A percentile compares a stretch with the other conserved stretches of the same genome.
Evolutionary conservation across 495 filamentous ascomycete genomes (phyloP).

Genomic region (Xeromyces bisporus): DNA sequence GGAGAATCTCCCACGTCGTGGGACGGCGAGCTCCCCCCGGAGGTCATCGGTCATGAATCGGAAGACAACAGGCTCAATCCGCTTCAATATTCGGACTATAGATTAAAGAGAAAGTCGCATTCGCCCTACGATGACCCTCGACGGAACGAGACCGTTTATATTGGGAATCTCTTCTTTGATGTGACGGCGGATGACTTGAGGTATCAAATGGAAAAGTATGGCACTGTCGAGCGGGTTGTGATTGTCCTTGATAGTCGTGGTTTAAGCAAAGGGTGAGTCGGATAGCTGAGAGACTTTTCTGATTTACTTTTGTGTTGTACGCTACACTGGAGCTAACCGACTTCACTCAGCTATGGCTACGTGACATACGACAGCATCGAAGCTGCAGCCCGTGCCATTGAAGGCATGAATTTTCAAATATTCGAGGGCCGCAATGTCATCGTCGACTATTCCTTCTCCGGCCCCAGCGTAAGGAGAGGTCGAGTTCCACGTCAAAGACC

Average conservation of each 20-base stretch:
- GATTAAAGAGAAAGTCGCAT: no score
- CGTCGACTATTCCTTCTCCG: no score
- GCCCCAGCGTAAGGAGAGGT: no score
- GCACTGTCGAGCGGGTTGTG: conserved; percentile 33
- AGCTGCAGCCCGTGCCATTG: conserved; percentile 42
- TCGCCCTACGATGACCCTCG: background rate
- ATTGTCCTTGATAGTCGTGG: conserved; percentile 56
- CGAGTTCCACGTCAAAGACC: no score
- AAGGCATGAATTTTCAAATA: conserved; percentile 46
- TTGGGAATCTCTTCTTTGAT: conserved; percentile 82
- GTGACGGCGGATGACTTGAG: conserved; percentile 53
- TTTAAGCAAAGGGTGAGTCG: conserved; percentile 70
- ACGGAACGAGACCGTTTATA: conserved; percentile 39
- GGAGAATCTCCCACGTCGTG: no score
- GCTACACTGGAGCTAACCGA: background rate
- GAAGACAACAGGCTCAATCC: no score
- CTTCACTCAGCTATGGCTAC: conserved; percentile 55
- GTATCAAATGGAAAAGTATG: conserved; percentile 49
- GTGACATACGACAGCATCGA: conserved; percentile 45
- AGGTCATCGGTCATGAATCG: no score
- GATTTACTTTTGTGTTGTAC: no score
- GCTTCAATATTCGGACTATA: no score
- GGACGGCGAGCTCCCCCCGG: no score
- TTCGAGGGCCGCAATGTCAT: conserved; percentile 76
- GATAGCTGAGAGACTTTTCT: no score